These are phyloP conservation scores for Ophiostoma tasmaniense DNA, from an alignment of 2,329 filamentous ascomycete genomes.

Conservation along the genomic window DNA sequence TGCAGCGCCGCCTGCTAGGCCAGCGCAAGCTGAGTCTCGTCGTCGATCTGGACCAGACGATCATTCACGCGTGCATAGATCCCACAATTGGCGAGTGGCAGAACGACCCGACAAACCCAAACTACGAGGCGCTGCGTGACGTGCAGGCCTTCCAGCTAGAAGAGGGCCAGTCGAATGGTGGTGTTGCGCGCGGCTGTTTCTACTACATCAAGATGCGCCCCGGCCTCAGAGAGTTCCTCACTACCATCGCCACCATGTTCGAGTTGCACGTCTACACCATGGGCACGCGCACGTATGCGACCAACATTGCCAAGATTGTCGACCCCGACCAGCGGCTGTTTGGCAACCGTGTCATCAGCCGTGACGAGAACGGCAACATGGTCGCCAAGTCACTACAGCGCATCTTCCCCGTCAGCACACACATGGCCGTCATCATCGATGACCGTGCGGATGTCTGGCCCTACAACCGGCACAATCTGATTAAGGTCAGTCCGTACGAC, in stretches of 20 bases:
- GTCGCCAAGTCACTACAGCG: conserved; percentile 83
- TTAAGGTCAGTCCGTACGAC: conserved; percentile 92
- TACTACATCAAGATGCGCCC: conserved; percentile 99
- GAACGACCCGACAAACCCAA: conserved; percentile 77
- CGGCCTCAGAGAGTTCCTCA: conserved; percentile 71
- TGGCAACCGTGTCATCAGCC: conserved; percentile 87
- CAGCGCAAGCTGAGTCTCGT: conserved; percentile 84
- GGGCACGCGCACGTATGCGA: conserved; percentile 93
- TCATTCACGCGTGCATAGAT: conserved; percentile 96
- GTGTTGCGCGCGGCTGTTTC: conserved; percentile 64
- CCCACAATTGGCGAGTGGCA: conserved; percentile 96
- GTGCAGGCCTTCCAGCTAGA: conserved; percentile 87
- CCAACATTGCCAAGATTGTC: conserved; percentile 84
- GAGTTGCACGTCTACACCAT: conserved; percentile 99
- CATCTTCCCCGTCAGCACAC: conserved; percentile 90
- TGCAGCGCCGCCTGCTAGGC: conserved; percentile 72
- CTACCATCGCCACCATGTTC: conserved; percentile 69
- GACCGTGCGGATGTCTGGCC: conserved; percentile 94
- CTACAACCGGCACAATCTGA: conserved; percentile 80
- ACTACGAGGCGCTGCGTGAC: conserved; percentile 82
- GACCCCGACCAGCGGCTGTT: conserved; percentile 86
- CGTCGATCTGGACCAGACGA: conserved; percentile 95
- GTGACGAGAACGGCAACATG: conserved; percentile 92
- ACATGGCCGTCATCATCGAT: conserved; percentile 99
- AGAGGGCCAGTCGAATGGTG: conserved; percentile 52